Conservation (phyloP, 73 alveolate genomes). For the Symbiodinium pilosum region DNA sequence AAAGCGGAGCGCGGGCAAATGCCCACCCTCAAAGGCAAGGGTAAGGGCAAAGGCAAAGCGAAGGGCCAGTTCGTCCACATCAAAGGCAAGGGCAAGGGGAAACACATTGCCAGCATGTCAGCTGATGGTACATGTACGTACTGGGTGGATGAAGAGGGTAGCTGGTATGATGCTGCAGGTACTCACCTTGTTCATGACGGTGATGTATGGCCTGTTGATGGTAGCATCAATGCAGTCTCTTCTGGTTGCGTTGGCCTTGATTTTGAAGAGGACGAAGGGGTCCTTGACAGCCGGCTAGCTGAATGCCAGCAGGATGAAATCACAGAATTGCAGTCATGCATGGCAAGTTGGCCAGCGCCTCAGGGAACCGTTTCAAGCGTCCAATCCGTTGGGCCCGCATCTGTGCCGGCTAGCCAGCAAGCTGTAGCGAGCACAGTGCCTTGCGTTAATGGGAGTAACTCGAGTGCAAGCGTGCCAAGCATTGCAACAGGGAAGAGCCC, state of each 20-base stretch:
- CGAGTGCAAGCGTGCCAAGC: background rate
- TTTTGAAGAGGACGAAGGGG: background rate
- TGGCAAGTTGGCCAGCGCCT: background rate
- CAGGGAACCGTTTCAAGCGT: background rate
- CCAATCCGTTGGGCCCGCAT: background rate
- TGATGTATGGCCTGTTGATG: background rate
- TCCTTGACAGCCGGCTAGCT: background rate
- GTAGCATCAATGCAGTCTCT: background rate
- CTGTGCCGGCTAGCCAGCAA: background rate
- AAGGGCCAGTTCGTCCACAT: background rate
- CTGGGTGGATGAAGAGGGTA: background rate
- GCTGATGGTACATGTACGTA: background rate
- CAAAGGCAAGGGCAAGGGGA: slow-evolving; percentile 1
- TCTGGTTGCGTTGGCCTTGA: background rate
- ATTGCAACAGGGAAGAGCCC: background rate
- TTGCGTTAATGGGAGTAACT: background rate
- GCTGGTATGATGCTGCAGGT: background rate
- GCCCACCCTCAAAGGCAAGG: background rate
- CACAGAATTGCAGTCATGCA: background rate
- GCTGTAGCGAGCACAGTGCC: background rate
- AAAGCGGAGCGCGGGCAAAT: background rate
- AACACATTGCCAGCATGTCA: background rate
- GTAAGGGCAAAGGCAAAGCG: background rate
- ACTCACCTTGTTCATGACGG: background rate
- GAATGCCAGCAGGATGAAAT: background rate